Percentiles rank a stretch among this genome's conserved stretches.
Evolutionary conservation across 805 yeast genomes (phyloP).

Genomic region (Metschnikowia anglica): DNA sequence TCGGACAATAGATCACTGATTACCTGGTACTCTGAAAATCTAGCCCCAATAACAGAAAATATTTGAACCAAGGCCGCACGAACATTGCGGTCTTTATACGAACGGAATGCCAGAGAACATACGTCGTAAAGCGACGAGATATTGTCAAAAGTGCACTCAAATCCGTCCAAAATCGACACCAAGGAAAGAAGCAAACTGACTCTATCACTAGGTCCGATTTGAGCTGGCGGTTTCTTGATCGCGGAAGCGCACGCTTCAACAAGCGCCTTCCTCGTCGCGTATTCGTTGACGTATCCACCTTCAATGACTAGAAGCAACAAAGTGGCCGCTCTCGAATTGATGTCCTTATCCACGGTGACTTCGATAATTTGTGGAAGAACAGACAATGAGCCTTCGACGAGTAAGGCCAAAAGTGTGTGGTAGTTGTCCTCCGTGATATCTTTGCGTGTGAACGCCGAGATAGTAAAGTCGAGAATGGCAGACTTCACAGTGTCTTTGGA

Average conservation of each 20-base stretch:
- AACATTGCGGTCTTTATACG: conserved; percentile 57
- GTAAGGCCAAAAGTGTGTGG: conserved; percentile 49
- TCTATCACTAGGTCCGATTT: conserved; percentile 52
- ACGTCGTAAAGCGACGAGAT: conserved; percentile 49
- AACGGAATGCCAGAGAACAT: conserved; percentile 57
- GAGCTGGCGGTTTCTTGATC: conserved; percentile 55
- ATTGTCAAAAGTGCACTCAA: conserved; percentile 53
- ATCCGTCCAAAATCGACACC: conserved; percentile 51
- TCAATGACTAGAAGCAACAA: conserved; percentile 53
- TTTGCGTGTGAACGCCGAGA: conserved; percentile 45
- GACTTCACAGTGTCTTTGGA: conserved; percentile 68
- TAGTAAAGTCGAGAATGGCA: conserved; percentile 54
- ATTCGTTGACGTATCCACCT: conserved; percentile 56
- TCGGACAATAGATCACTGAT: conserved; percentile 58
- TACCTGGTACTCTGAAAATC: conserved; percentile 37
- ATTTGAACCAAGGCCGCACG: conserved; percentile 62
- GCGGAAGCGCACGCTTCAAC: conserved; percentile 58
- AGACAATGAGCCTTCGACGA: conserved; percentile 56
- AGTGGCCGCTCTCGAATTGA: conserved; percentile 52
- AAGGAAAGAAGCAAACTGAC: conserved; percentile 58
- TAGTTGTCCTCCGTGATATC: conserved; percentile 39
- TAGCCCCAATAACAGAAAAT: conserved; percentile 56
- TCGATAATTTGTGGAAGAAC: conserved; percentile 52
- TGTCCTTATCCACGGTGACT: conserved; percentile 41
- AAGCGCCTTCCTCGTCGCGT: conserved; percentile 51